phyloP scores from a whole-genome alignment of 2,329 filamentous ascomycete genomes.

The Xylaria multiplex region DNA sequence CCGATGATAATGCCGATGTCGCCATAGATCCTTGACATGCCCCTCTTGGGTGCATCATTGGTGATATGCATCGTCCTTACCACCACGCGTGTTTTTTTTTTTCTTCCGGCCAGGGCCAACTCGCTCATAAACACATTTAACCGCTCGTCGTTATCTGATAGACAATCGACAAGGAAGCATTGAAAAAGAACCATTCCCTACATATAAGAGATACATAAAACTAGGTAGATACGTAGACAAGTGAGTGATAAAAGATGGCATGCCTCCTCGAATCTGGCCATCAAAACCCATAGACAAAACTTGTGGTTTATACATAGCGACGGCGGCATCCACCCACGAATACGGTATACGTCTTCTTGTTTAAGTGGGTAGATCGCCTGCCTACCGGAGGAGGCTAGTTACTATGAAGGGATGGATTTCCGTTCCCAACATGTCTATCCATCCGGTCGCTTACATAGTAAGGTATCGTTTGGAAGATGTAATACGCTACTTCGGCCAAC shows the following conservation, averaged over 20 bases:
- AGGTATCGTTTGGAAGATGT: conserved; percentile 17
- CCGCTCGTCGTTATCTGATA: background rate
- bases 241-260: background rate
- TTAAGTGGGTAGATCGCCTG: conserved; percentile 21
- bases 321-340: conserved; percentile 5
- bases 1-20: conserved; percentile 62
- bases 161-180: background rate
- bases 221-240: background rate
- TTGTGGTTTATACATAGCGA: background rate
- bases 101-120: background rate
- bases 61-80: conserved; percentile 37
- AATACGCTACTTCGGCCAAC: conserved; percentile 16
- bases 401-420: conserved; percentile 20
- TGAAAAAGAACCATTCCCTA: background rate
- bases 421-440: conserved; percentile 25
- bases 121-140: background rate
- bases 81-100: conserved; percentile 2
- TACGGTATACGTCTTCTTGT: background rate
- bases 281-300: background rate
- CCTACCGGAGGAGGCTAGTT: conserved; percentile 30
- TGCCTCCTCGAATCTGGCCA: background rate
- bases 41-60: conserved; percentile 41
- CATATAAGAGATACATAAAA: background rate
- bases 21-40: conserved; percentile 42
- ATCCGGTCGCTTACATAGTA: conserved; percentile 11